A percentile compares a stretch with the other conserved stretches of the same genome.
phyloP scores from a whole-genome alignment of 768 basidiomycete species.

The Mycena filopes region DNA sequence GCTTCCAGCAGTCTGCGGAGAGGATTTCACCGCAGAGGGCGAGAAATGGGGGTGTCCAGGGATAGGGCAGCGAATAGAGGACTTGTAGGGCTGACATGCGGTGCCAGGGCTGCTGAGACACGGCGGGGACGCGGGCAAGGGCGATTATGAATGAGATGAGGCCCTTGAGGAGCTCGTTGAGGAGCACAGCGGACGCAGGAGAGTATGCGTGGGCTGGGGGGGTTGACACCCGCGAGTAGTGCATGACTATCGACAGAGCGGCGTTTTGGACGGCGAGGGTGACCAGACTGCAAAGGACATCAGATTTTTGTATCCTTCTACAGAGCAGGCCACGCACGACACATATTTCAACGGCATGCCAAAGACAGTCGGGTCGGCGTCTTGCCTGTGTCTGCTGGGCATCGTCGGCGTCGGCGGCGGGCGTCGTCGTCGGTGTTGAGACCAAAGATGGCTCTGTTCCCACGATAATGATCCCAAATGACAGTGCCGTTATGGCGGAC shows the following conservation, averaged over 20 bases:
- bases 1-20: conserved; percentile 95
- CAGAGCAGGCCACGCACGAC: conserved; percentile 63
- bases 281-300: conserved; percentile 54
- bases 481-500: background rate
- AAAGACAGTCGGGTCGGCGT: conserved; percentile 61
- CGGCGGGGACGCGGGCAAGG: conserved; percentile 59
- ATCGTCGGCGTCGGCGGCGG: too few species aligned
- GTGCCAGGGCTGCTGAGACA: conserved; percentile 51
- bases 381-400: too few species aligned
- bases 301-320: conserved; percentile 7
- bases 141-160: conserved; percentile 92
- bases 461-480: too few species aligned
- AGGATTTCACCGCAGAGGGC: conserved; percentile 80
- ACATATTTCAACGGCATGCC: conserved; percentile 85
- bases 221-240: conserved; percentile 94
- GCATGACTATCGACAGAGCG: conserved; percentile 96
- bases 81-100: conserved; percentile 52
- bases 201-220: conserved; percentile 86
- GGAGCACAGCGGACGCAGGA: conserved; percentile 91
- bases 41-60: conserved; percentile 61
- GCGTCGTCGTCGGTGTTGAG: too few species aligned
- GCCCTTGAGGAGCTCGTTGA: conserved; percentile 95
- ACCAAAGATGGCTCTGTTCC: too few species aligned
- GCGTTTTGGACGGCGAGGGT: conserved; percentile 96
- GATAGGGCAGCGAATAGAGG: conserved; percentile 50